phyloP scores from a whole-genome alignment of 2,329 filamentous ascomycete species.

The Ophiocordyceps robertsii region DNA sequence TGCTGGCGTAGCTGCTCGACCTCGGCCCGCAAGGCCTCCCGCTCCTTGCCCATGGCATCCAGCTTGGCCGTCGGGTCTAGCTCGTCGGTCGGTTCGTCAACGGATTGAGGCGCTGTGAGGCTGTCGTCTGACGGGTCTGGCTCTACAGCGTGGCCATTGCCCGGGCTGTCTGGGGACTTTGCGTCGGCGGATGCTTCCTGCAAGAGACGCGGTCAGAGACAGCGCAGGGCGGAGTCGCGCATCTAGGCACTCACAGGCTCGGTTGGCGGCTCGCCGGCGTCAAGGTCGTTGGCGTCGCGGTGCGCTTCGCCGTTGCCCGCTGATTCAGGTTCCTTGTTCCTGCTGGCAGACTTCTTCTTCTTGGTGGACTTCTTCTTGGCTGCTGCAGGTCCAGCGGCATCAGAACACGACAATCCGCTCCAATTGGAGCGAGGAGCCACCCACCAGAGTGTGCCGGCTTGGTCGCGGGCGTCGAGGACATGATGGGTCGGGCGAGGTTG shows the following conservation, averaged over 20 bases:
- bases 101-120: conserved; percentile 13
- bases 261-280: conserved; percentile 27
- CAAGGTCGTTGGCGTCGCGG: conserved; percentile 23
- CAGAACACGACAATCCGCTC: conserved; percentile 15
- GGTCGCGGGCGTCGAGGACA: conserved; percentile 25
- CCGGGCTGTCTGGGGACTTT: conserved; percentile 10
- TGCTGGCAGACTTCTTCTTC: conserved; percentile 44
- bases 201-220: conserved; percentile 5
- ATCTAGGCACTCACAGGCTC: conserved; percentile 14
- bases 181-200: conserved; percentile 10
- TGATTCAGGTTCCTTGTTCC: conserved; percentile 27
- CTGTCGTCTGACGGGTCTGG: conserved; percentile 20
- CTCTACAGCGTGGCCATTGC: conserved; percentile 26
- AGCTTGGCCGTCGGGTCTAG: conserved; percentile 38
- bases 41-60: conserved; percentile 69
- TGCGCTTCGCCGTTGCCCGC: conserved; percentile 18
- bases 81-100: conserved; percentile 12
- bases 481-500: conserved; percentile 11
- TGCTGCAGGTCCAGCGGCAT: conserved; percentile 17
- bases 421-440: conserved; percentile 8
- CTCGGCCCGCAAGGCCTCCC: conserved; percentile 65
- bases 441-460: conserved; percentile 23
- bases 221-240: background rate
- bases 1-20: conserved; percentile 73
- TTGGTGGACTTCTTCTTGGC: conserved; percentile 45